Conservation (phyloP, 305 asterid species). For the Solanum hybrid region DNA sequence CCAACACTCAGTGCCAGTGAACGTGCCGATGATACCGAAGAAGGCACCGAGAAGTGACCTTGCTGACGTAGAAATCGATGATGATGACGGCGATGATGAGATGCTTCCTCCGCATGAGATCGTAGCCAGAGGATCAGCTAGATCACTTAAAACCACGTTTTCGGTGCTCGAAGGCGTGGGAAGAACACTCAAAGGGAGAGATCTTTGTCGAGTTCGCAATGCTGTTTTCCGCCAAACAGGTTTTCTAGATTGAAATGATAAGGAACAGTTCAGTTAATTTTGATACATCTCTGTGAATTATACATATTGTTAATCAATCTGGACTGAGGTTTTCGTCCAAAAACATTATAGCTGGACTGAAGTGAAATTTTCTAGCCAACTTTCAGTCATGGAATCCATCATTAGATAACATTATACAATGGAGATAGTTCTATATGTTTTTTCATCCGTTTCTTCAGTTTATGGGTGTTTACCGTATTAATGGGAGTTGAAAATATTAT, state of each 20-base stretch:
- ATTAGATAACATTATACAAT: background rate
- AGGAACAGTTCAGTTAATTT: background rate
- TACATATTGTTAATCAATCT: background rate
- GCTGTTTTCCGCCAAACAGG: constrained; percentile 74
- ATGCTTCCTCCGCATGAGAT: constrained; percentile 84
- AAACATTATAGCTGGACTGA: background rate
- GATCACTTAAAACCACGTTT: constrained; percentile 38
- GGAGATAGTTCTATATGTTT: background rate
- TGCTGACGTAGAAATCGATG: constrained; percentile 25
- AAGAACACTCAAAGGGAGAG: constrained; percentile 77
- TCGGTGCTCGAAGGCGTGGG: constrained; percentile 76
- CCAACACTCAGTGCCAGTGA: constrained; percentile 67
- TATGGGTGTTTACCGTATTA: background rate
- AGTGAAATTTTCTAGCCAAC: background rate
- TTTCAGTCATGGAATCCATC: background rate
- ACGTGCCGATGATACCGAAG: constrained; percentile 48
- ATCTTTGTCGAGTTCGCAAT: constrained; percentile 76
- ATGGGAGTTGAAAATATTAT: background rate
- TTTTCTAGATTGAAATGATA: constrained; percentile 40
- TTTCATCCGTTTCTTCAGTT: background rate
- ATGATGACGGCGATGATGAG: constrained; percentile 49
- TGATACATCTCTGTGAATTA: background rate
- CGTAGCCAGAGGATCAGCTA: constrained; percentile 60
- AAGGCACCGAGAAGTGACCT: constrained; percentile 23
- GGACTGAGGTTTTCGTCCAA: background rate